Evolutionary conservation across 2,329 filamentous ascomycete species (phyloP).

Genomic region (Monosporascus sp.): DNA sequence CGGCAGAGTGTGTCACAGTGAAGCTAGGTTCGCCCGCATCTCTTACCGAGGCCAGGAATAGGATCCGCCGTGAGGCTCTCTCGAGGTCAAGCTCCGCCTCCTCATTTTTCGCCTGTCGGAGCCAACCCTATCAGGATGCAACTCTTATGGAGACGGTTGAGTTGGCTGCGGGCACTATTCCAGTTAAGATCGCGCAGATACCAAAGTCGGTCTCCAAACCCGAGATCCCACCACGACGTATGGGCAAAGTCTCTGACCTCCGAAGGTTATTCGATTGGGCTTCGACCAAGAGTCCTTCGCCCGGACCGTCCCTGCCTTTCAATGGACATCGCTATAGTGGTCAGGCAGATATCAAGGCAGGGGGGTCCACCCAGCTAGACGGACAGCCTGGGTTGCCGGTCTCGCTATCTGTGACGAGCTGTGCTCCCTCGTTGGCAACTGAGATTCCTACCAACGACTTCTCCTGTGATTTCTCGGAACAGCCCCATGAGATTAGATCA

Average conservation of each 20-base stretch:
- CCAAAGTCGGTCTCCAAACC: constrained; percentile 3
- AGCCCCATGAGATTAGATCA: background rate
- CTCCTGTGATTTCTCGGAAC: constrained; percentile 17
- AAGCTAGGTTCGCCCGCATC: background rate
- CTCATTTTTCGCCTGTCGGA: background rate
- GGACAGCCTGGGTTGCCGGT: background rate
- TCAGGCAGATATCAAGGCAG: constrained; percentile 6
- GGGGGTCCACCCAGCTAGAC: background rate
- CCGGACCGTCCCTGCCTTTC: constrained; percentile 15
- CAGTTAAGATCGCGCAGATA: background rate
- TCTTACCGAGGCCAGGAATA: background rate
- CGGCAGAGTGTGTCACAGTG: background rate
- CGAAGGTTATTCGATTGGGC: constrained; percentile 23
- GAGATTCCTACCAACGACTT: constrained; percentile 24
- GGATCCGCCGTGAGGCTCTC: background rate
- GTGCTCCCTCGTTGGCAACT: constrained; percentile 20
- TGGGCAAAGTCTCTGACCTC: constrained; percentile 24
- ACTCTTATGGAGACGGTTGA: background rate
- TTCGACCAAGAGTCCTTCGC: constrained; percentile 10
- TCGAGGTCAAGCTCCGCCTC: background rate
- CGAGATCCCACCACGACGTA: constrained; percentile 3
- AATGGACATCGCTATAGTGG: constrained; percentile 9
- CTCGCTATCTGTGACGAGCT: constrained; percentile 8
- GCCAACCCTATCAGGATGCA: background rate
- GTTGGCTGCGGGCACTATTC: background rate